These are phyloP conservation scores for Metrosideros polymorpha DNA, from an alignment of 441 rosid genomes.

Conservation along the genomic window DNA sequence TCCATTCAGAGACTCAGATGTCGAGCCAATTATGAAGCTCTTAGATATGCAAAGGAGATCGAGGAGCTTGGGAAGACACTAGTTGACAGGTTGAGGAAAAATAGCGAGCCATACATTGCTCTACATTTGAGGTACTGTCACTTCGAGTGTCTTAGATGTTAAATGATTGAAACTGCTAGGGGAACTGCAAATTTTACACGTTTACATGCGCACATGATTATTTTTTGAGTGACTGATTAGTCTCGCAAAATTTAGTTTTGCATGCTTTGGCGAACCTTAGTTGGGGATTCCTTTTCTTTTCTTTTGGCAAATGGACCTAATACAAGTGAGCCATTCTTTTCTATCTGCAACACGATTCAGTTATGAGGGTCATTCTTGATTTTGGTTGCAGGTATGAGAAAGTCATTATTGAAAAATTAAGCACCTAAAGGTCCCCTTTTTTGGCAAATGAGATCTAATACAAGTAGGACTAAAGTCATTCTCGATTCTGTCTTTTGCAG, in stretches of 20 bases:
- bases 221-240: not conserved
- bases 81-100: constrained; percentile 60
- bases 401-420: constrained; percentile 26
- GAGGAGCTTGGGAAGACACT: constrained; percentile 63
- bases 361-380: not conserved
- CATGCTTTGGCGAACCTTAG: not conserved
- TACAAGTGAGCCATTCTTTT: not conserved
- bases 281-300: not conserved
- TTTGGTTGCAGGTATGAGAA: constrained; percentile 61
- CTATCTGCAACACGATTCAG: not conserved
- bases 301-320: not conserved
- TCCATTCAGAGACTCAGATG: constrained; percentile 78
- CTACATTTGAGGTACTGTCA: constrained; percentile 65
- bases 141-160: not conserved
- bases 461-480: not conserved
- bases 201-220: not conserved
- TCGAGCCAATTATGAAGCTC: constrained; percentile 88
- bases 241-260: not conserved
- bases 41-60: constrained; percentile 49
- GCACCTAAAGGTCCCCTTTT: not conserved
- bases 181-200: not conserved
- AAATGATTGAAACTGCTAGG: not conserved
- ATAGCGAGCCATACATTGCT: constrained; percentile 66
- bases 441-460: not conserved
- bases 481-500: not conserved